phyloP scores from a whole-genome alignment of 306 rosid species.

The Coriaria nepalensis region DNA sequence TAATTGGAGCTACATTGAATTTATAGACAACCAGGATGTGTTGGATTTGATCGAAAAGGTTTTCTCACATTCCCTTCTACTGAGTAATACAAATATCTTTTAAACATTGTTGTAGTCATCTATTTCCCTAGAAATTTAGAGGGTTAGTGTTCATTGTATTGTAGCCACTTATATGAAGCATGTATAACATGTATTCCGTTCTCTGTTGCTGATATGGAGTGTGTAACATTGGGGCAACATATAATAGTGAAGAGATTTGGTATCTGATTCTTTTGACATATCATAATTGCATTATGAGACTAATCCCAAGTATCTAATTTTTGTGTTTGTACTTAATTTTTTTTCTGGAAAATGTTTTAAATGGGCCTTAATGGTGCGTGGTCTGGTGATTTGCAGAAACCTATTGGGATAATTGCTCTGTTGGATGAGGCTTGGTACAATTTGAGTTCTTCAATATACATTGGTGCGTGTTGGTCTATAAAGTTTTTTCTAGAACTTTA shows the following conservation, averaged over 20 bases:
- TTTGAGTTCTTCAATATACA: constrained; percentile 35
- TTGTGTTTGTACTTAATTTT: neutral
- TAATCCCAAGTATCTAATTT: neutral
- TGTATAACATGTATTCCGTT: no score
- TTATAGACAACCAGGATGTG: constrained; percentile 96
- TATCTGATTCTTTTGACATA: no score
- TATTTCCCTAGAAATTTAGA: no score
- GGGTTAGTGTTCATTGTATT: no score
- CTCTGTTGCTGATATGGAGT: no score
- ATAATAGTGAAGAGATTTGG: no score
- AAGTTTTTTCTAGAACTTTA: constrained; percentile 13
- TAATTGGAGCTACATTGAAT: constrained; percentile 98
- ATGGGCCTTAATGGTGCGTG: no score
- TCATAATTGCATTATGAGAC: no score
- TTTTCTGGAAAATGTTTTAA: constrained; percentile 11
- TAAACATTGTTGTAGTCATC: neutral
- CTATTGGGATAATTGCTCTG: constrained; percentile 76
- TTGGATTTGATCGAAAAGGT: constrained; percentile 98
- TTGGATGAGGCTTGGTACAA: constrained; percentile 97
- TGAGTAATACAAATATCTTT: neutral
- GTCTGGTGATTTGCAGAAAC: constrained; percentile 61
- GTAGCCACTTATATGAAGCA: no score
- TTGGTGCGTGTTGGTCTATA: constrained; percentile 31
- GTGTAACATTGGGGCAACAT: no score
- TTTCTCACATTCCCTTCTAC: constrained; percentile 8